Base-by-base conservation (phyloP, 768 basidiomycete species). In the Boletus eberwhitei region DNA sequence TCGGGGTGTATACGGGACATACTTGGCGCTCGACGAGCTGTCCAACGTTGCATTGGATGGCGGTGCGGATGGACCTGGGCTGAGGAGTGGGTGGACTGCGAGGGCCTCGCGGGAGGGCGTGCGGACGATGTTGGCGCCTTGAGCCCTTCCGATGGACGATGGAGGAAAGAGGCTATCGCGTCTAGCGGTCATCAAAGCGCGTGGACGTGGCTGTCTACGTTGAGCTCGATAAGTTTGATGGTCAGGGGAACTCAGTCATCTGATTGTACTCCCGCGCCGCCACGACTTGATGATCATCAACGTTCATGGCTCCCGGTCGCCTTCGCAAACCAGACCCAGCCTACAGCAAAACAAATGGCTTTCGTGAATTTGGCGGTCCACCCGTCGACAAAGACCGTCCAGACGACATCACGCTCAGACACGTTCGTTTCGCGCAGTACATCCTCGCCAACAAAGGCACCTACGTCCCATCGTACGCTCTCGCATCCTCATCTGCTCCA, bases 1-100 rank as follows among this genome's bases (percentile, higher is more conserved):
- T 22, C 85, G 73, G 1, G 90, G 89, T 1, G 88, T 91, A 60
- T 92, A 91, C 2, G 88, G 85, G 2, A 87, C 80, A 72, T 91
- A 92, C 57, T 79, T 78, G 12, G 82, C 49, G 26, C 36, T 53
- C 8, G 52, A 8, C 21, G 48, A 51, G 52, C 36, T 34, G 50
- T 60, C 54, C 21, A 40, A 19, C 26, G 41, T 8, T 26, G 35
- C 17, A 36, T 37, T 48, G 47, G 47, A 37, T 26, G 36, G 35
- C 17, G 22, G 24, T 5, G 35, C 24, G 8, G 46, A 24, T 11
- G 35, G 24, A 26, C 47, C 35, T 5, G 17, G 36, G 4, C 81
- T 83, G 12, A 88, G 77, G 17, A 90, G 73, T 4, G 88, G 88
- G 60, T 90, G 89, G 0, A 85, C 79, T 6, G 77, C 71, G 29